Conservation (phyloP, 73 alveolate genomes). For the Blepharisma stoltei region DNA sequence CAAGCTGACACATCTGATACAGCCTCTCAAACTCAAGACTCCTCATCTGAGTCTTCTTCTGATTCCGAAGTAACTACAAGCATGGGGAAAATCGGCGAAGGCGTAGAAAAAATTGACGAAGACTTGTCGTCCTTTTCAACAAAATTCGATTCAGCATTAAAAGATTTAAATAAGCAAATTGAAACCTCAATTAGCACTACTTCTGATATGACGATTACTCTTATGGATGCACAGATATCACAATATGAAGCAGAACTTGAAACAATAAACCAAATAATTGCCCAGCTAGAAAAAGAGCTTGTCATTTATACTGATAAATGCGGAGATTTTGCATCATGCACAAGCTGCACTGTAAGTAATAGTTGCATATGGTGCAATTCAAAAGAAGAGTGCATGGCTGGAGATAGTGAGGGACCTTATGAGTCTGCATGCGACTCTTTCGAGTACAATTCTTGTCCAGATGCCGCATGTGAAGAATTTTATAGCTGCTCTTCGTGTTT, state of each 20-base stretch:
- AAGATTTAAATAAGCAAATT: neutral
- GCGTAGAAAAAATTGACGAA: neutral
- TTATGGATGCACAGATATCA: neutral
- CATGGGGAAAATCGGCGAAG: neutral
- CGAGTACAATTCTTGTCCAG: neutral
- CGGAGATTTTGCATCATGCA: neutral
- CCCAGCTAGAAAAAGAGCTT: neutral
- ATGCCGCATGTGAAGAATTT: neutral
- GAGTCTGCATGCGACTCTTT: neutral
- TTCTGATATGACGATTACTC: neutral
- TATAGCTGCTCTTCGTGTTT: neutral
- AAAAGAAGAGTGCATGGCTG: neutral
- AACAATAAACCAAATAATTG: neutral
- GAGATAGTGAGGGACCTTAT: constrained; percentile 10
- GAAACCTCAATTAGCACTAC: neutral
- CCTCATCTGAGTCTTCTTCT: too few relatives aligned
- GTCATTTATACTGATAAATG: neutral
- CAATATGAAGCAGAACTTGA: neutral
- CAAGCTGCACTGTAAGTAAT: neutral
- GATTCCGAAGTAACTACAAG: neutral
- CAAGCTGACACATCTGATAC: too few relatives aligned
- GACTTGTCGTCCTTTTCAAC: neutral
- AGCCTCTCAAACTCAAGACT: too few relatives aligned
- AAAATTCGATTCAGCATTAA: neutral
- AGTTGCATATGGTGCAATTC: neutral